Percentiles rank a stretch among this genome's conserved stretches.
These are phyloP conservation scores for Coemansia sp. DNA, from an alignment of 192 early-diverging fungal genomes.

Conservation along the genomic window DNA sequence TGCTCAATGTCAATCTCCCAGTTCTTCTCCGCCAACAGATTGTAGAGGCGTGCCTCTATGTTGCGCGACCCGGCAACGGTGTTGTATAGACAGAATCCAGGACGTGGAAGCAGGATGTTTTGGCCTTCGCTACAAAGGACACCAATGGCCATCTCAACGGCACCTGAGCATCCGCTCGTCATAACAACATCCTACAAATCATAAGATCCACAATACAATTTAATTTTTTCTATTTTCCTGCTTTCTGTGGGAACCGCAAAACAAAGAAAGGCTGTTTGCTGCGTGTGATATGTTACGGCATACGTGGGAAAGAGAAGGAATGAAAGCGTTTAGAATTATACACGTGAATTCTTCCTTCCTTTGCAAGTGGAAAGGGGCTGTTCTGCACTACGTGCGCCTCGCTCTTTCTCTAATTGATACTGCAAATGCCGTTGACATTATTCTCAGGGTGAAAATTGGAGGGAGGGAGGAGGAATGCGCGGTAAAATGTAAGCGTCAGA, in stretches of 20 bases:
- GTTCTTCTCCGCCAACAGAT: constrained; percentile 72
- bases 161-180: constrained; percentile 78
- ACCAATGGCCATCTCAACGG: constrained; percentile 70
- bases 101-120: constrained; percentile 83
- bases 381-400: background rate
- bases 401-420: background rate
- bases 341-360: too few species aligned
- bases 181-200: constrained; percentile 71
- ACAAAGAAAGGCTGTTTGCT: background rate
- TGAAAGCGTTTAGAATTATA: background rate
- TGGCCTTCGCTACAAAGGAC: constrained; percentile 76
- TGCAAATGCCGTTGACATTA: background rate
- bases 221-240: background rate
- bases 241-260: background rate
- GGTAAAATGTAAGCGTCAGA: too few species aligned
- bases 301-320: constrained; percentile 22
- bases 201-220: background rate
- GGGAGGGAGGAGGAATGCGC: too few species aligned
- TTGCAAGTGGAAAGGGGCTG: background rate
- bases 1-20: constrained; percentile 86
- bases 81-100: constrained; percentile 86
- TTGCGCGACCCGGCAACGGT: constrained; percentile 75
- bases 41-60: constrained; percentile 78
- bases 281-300: constrained; percentile 8
- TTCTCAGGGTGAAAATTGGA: too few species aligned